Base-by-base conservation (phyloP, 257 asterid species). In the Ocimum tenuiflorum region DNA sequence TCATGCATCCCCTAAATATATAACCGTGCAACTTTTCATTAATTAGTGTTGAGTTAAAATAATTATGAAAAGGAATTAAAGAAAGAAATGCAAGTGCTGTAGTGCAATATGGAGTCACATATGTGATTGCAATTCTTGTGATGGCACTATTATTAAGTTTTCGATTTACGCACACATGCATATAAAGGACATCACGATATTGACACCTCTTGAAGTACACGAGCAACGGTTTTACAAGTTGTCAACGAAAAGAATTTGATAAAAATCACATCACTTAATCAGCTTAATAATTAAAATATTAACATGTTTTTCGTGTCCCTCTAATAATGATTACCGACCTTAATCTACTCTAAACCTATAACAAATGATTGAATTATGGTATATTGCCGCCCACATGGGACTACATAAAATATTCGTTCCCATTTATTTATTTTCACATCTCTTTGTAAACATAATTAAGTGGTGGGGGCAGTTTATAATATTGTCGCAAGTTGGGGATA, bases 321-420 rank as follows among this genome's bases (percentile, higher is more conserved):
- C 56, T 66, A 70, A 68, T 60, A 46, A 75, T 79, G 69, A 79
- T 79, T 65, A 68, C 61, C 22, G 27, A 55, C 65, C 54, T 72
- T 72, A 63, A 75, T 69, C 67, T 53, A 79, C 71, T 76, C 79
- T 73, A 68, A 72, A 49, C 76, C 81, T 72, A 75, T 50, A 68
- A 59, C 53, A 63, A 75, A 68, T 72, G 79, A 75, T 79, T 72
- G 79, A 59, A 11, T 41, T 47, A 48, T 60, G 59, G 20, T 67
- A 47, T 65, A 55, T n/a, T 65, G 75, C 78, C 61, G 52, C 75
- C 65, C 91, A 85, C 92, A 83, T 85, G 95, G 81, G 61, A 27
- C 68, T 58, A 55, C 64, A 67, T 67, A 65, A 70, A 67, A 24
- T 14, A 55, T 43, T 48, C 60, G 38, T 39, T 55, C 27, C 9